phyloP scores from a whole-genome alignment of 2,329 filamentous ascomycete species.

The Fusarium chlamydosporum region DNA sequence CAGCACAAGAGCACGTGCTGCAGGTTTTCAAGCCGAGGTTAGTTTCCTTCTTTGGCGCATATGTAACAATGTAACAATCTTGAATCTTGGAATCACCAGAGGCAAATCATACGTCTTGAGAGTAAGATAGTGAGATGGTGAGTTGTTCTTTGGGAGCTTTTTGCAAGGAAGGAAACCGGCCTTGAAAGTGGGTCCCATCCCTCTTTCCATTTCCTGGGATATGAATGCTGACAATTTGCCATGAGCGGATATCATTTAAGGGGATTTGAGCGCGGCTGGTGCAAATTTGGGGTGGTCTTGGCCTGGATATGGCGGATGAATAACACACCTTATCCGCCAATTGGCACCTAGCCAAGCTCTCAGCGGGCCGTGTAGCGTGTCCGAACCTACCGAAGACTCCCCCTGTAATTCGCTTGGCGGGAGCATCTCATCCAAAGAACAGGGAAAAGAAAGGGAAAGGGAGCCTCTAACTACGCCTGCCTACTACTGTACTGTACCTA shows the following conservation, averaged over 20 bases:
- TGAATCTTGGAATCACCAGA: constrained; percentile 29
- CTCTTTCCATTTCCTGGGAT: constrained; percentile 29
- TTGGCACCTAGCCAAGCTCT: constrained; percentile 35
- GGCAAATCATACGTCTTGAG: constrained; percentile 44
- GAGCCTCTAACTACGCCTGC: constrained; percentile 24
- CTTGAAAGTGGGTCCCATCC: constrained; percentile 42
- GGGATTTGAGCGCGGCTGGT: constrained; percentile 31
- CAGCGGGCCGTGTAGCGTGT: constrained; percentile 42
- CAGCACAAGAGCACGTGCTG: constrained; percentile 18
- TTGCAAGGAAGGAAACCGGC: constrained; percentile 37
- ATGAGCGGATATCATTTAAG: constrained; percentile 39
- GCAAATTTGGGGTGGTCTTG: constrained; percentile 17
- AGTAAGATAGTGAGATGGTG: constrained; percentile 13
- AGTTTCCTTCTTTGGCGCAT: neutral
- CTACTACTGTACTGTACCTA: constrained; percentile 12
- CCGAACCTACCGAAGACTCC: constrained; percentile 47
- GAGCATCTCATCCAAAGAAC: constrained; percentile 35
- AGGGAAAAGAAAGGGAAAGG: constrained; percentile 23
- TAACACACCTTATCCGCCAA: constrained; percentile 18
- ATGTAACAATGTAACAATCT: neutral
- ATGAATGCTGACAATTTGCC: constrained; percentile 48
- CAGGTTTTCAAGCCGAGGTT: neutral
- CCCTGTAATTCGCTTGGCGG: constrained; percentile 47
- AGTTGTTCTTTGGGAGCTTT: constrained; percentile 36
- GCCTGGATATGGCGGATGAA: neutral